phyloP scores from a whole-genome alignment of 108 stramenopile species.

The Skeletonema marinoi region DNA sequence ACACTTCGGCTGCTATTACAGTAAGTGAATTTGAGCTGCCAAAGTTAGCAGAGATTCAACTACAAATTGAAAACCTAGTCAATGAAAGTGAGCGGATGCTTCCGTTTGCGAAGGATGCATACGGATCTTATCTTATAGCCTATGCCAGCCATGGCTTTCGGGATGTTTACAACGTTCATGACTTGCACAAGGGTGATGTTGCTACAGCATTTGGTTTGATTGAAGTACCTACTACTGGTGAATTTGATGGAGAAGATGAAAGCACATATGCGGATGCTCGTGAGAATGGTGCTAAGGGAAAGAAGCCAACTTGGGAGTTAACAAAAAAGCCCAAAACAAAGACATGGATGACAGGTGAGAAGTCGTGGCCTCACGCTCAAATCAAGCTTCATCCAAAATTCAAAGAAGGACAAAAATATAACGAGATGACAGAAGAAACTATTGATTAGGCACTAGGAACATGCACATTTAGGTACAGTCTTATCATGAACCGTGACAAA shows the following conservation, averaged over 20 bases:
- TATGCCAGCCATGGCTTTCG: conserved; percentile 97
- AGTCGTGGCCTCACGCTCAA: conserved; percentile 43
- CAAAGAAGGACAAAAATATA: background rate
- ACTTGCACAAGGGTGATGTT: conserved; percentile 93
- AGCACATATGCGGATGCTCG: background rate
- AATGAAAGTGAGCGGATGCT: conserved; percentile 99
- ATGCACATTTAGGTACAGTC: too few species aligned
- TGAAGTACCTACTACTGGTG: conserved; percentile 5
- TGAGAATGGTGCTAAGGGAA: background rate
- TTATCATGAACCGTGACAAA: too few species aligned
- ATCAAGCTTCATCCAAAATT: conserved; percentile 47
- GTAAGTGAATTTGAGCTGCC: conserved; percentile 99
- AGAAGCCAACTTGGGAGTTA: conserved; percentile 17
- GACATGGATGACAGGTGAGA: conserved; percentile 49
- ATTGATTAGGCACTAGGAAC: too few species aligned
- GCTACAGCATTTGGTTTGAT: conserved; percentile 94
- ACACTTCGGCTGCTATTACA: conserved; percentile 94
- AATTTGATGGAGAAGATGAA: conserved; percentile 16
- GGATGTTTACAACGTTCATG: conserved; percentile 98
- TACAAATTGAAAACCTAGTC: conserved; percentile 91
- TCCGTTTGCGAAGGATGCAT: conserved; percentile 94
- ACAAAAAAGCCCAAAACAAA: conserved; percentile 20
- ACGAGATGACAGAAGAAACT: background rate
- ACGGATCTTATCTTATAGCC: conserved; percentile 93
- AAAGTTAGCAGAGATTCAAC: conserved; percentile 94